Base-by-base conservation (phyloP, 78 protist genomes). In the Dictyostelium purpureum region DNA sequence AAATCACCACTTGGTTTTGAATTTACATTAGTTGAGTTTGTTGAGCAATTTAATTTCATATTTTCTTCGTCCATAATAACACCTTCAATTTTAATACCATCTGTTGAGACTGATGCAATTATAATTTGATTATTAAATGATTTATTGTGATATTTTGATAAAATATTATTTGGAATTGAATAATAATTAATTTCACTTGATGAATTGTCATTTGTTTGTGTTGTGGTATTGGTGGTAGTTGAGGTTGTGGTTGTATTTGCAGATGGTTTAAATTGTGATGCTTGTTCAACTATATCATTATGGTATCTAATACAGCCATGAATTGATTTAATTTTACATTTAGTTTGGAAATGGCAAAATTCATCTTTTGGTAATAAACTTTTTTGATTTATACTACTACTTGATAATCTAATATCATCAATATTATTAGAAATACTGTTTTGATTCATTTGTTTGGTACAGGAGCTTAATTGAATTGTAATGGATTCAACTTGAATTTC, bases 231-330 rank as follows among this genome's bases (percentile, higher is more conserved):
- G 21, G n/a, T 56, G 21, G n/a, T 57, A 26, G 28, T 24, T 57
- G 28, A 26, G n/a, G 28, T 26, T 57, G 28, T 57, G n/a, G 28
- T 26, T 28, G 31, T 31, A 28, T 14, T 28, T 59, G 3, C 31
- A 28, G 31, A 33, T 33, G 52, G 7, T 61, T 63, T 14, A 33
- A 43, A 63, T 63, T 69, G 9, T 19, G 21, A 21, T 40, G n/a
- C 47, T 37, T 69, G n/a, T n/a, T n/a, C 21, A 28, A 21, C 14
- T 3, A 16, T 14, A 26, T 73, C 79, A 16, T 77, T 40, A 45
- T 85, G 70, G 14, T 63, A 37, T 37, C 92, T 73, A 24, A 85
- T 56, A 73, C 92, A 85, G 21, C 92, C 92, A 73, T 85, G 92
- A 18, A 85, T 59, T 11, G 92, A 85, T 49, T 85, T 85, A n/a